Evolutionary conservation across 78 protist genomes (phyloP).

Genomic region (Blattamonas nauphoetae): DNA sequence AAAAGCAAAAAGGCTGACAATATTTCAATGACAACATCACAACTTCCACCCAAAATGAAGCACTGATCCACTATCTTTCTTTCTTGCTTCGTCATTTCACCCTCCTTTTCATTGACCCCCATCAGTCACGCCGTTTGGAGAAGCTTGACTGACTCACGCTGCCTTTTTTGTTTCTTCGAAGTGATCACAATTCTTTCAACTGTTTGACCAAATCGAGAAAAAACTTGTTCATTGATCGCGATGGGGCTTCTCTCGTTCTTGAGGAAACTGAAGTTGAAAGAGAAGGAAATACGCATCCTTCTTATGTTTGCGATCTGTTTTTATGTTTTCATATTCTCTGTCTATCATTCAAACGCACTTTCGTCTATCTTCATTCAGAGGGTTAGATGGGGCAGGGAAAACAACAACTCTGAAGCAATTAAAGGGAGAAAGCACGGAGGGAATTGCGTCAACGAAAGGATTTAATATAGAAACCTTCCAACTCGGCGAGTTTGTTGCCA

Average conservation of each 20-base stretch:
- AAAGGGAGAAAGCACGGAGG: conserved; percentile 73
- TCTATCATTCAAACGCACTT: neutral
- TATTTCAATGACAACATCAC: too few species aligned
- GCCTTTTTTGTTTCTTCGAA: too few species aligned
- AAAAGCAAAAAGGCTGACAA: neutral
- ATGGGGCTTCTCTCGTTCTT: conserved; percentile 90
- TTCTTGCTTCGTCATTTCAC: too few species aligned
- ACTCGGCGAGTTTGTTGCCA: conserved; percentile 35
- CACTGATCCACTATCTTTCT: too few species aligned
- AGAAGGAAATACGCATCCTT: conserved; percentile 84
- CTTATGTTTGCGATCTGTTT: conserved; percentile 42
- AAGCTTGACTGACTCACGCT: too few species aligned
- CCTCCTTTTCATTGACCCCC: too few species aligned
- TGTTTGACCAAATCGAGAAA: too few species aligned
- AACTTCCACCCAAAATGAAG: too few species aligned
- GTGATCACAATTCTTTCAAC: too few species aligned
- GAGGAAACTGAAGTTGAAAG: conserved; percentile 78
- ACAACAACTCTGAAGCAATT: conserved; percentile 86
- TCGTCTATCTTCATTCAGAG: conserved; percentile 42
- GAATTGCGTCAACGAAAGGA: conserved; percentile 90
- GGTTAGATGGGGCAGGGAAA: conserved; percentile 96
- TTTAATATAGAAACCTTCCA: conserved; percentile 82
- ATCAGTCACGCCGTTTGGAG: too few species aligned
- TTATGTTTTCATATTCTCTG: neutral
- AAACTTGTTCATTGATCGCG: too few species aligned